Base-by-base conservation (phyloP, 1,284 basidiomycete species). In the Paramarasmius palmivorus region DNA sequence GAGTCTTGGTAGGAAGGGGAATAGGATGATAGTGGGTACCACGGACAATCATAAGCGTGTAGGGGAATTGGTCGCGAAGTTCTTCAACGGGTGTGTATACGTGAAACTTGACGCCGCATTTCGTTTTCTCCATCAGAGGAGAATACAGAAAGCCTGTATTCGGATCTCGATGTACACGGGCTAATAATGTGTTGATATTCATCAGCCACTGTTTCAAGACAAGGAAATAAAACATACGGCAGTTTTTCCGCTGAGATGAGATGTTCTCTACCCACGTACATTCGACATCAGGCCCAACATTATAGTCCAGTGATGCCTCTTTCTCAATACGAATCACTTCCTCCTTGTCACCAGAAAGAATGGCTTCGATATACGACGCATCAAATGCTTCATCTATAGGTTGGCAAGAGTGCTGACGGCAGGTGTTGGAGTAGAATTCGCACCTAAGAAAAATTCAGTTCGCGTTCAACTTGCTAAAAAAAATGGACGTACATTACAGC, bases 311-410 rank as follows among this genome's bases (percentile, higher is more conserved):
- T 15, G 37, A 29, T 6, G 57, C 62, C 19, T 53, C 50, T 2
- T 45, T 20, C 41, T 65, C 63, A 42, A 65, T 63, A 0, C 32
- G 15, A 2, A 57, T 52, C 10, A 61, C 39, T 36, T 62, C 62
- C 12, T 65, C 64, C 3, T 34, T 15, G 44, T 67, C 62, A 6
- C 55, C 52, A 8, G 37, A 23, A 17, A 64, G 58, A 8, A 64
- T 46, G 4, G 65, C 64, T 32, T 64, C 57, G 1, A 66, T 17
- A 40, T 67, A 67, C 4, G n/a, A n/a, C n/a, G n/a, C n/a, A n/a
- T n/a, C n/a, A n/a, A n/a, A n/a, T n/a, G n/a, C n/a, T n/a, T n/a
- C n/a, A n/a, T n/a, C n/a, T n/a, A n/a, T n/a, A n/a, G n/a, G n/a
- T n/a, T n/a, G n/a, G n/a, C n/a, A n/a, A n/a, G n/a, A n/a, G n/a